Evolutionary conservation across 495 filamentous ascomycete species (phyloP).

Genomic region (Pseudomonodictys pantanalensis): DNA sequence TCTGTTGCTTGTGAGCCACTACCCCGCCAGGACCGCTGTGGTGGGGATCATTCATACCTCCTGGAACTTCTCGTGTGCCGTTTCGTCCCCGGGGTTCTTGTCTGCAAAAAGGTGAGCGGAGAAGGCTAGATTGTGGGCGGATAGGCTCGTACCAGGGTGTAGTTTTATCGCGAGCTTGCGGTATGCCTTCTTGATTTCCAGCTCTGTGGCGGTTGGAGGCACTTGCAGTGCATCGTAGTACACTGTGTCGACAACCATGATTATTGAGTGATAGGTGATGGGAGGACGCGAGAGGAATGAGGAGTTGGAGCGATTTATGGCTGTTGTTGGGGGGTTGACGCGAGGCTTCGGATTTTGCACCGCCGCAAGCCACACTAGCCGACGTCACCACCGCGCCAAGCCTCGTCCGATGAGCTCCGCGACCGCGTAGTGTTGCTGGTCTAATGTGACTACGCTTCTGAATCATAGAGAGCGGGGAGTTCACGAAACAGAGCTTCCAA

Average conservation of each 20-base stretch:
- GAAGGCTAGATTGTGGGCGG: neutral
- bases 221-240: constrained; percentile 88
- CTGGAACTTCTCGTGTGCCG: constrained; percentile 91
- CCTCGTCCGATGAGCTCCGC: neutral
- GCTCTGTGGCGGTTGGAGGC: constrained; percentile 79
- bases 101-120: constrained; percentile 51
- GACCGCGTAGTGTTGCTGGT: no score
- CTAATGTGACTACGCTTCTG: no score
- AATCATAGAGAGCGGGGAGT: no score
- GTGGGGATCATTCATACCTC: constrained; percentile 52
- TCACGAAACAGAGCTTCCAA: no score
- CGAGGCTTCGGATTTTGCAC: constrained; percentile 6
- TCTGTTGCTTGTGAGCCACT: constrained; percentile 45
- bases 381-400: constrained; percentile 1
- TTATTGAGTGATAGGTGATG: neutral
- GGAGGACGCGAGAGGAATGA: neutral
- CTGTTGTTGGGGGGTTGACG: constrained; percentile 1
- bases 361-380: neutral
- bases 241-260: constrained; percentile 44
- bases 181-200: constrained; percentile 99
- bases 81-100: constrained; percentile 96
- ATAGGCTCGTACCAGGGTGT: constrained; percentile 56
- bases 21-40: neutral
- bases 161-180: constrained; percentile 85
- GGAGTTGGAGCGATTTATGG: constrained; percentile 1